Evolutionary conservation across 2,329 filamentous ascomycete species (phyloP).

Genomic region (Cladobotryum protrusum): DNA sequence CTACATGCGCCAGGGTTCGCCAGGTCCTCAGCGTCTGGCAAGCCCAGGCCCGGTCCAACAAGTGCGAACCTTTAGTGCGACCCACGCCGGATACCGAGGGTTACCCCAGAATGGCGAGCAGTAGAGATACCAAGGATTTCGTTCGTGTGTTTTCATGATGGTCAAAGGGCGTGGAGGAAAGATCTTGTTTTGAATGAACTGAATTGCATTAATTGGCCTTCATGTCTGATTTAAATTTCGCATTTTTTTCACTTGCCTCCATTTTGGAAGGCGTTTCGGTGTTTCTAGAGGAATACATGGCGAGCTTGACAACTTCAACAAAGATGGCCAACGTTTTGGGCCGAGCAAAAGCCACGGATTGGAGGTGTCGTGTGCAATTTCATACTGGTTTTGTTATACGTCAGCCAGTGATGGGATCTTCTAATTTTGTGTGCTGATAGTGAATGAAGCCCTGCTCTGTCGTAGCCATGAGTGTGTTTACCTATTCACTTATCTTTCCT

Average conservation of each 20-base stretch:
- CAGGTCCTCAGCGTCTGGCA: background rate
- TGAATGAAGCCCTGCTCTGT: too few relatives aligned
- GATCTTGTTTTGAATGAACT: conserved; percentile 1
- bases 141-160: background rate
- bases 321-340: too few relatives aligned
- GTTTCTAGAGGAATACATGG: conserved; percentile 10
- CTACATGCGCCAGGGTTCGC: background rate
- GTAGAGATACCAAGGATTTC: background rate
- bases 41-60: conserved; percentile 6
- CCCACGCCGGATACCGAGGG: conserved; percentile 9
- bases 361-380: too few relatives aligned
- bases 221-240: conserved; percentile 4
- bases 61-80: conserved; percentile 14
- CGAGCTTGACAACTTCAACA: background rate
- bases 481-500: too few relatives aligned
- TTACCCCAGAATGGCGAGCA: background rate
- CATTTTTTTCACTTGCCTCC: conserved; percentile 11
- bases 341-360: too few relatives aligned
- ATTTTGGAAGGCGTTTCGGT: conserved; percentile 11
- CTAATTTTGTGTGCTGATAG: too few relatives aligned
- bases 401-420: too few relatives aligned
- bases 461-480: too few relatives aligned
- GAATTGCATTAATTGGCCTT: conserved; percentile 2
- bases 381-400: too few relatives aligned
- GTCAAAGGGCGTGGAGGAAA: conserved; percentile 3